A percentile compares a stretch with the other conserved stretches of the same genome.
These are phyloP conservation scores for Pelargonium citronellum DNA, from an alignment of 441 rosid genomes.

Conservation along the genomic window DNA sequence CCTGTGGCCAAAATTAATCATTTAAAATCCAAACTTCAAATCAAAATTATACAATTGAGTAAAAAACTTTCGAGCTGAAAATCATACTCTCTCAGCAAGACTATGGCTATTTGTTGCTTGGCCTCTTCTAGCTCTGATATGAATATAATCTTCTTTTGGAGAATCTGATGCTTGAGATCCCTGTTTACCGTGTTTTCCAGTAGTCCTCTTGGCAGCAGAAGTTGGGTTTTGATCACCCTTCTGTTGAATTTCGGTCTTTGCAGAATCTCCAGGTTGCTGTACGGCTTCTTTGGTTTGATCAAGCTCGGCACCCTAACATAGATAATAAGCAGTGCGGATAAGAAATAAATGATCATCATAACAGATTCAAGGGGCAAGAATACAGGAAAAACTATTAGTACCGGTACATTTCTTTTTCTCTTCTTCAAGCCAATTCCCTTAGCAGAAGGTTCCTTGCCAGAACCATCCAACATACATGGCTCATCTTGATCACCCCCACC, in stretches of 20 bases:
- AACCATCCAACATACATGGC: constrained; percentile 36
- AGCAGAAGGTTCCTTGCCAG: constrained; percentile 47
- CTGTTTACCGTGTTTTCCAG: constrained; percentile 59
- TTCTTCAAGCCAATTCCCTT: constrained; percentile 52
- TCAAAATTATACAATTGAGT: constrained; percentile 11
- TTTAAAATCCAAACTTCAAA: constrained; percentile 13
- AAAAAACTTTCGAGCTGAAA: constrained; percentile 17
- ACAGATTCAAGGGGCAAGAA: constrained; percentile 6
- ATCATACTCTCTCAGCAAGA: constrained; percentile 90
- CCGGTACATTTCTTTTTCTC: constrained; percentile 73
- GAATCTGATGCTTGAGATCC: constrained; percentile 69
- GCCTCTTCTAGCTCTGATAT: constrained; percentile 93
- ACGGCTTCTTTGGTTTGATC: constrained; percentile 41
- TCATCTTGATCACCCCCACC: constrained; percentile 53
- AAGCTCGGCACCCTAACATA: constrained; percentile 44
- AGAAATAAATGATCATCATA: not conserved
- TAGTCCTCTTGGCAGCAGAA: constrained; percentile 42
- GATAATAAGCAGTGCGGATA: constrained; percentile 3
- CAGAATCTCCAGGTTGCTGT: constrained; percentile 39
- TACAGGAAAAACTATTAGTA: constrained; percentile 20
- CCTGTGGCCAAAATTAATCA: constrained; percentile 41
- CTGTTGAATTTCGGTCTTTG: constrained; percentile 42
- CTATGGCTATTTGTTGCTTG: constrained; percentile 99
- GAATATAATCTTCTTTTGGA: constrained; percentile 90
- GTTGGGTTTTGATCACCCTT: constrained; percentile 52